Base-by-base conservation (phyloP, 371 early-diverging fungal species). In the Mycotypha africana region DNA sequence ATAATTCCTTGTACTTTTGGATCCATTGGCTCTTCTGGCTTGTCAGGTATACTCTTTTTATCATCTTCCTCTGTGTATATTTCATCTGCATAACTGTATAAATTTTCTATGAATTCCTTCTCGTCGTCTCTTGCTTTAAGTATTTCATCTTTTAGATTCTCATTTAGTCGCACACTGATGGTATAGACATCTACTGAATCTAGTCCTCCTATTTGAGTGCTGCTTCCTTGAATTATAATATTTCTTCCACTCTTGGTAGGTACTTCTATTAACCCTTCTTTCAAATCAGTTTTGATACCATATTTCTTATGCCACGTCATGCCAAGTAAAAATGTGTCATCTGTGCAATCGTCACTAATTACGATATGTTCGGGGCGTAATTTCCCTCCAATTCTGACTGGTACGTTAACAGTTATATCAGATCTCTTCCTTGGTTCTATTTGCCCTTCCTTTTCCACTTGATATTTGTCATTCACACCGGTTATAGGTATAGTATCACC, bases 341-440 rank as follows among this genome's bases (percentile, higher is more conserved):
- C 32, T 4, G 36, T 42, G 7, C 25, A 24, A 22, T 28, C n/a
- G 23, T 32, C 21, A 31, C 22, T 11, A 22, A 59, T 31, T 7
- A 38, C n/a, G 34, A 58, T 42, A 21, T 52, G 53, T 24, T 52
- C 53, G 0, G 49, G 37, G 4, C 49, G 25, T 0, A 42, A 17
- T 6, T 52, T 48, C 1, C 49, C 49, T 17, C 37, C 49, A n/a
- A 49, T 17, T 4, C 32, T 22, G 2, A 58, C n/a, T 1, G 52
- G 49, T 2, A 58, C 58, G 34, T 36, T 10, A 0, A 30, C 22
- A 1, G 42, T 33, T 3, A 58, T 38, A 4, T 48, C 35, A 28
- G 28, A 28, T 28, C 28, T 28, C 8, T 38, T 38, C 24, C 22
- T n/a, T n/a, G n/a, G n/a, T n/a, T n/a, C n/a, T n/a, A n/a, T n/a